Percentiles rank a stretch among this genome's conserved stretches.
These are phyloP conservation scores for Lodderomyces theae DNA, from an alignment of 1,139 yeast species.

Conservation along the genomic window DNA sequence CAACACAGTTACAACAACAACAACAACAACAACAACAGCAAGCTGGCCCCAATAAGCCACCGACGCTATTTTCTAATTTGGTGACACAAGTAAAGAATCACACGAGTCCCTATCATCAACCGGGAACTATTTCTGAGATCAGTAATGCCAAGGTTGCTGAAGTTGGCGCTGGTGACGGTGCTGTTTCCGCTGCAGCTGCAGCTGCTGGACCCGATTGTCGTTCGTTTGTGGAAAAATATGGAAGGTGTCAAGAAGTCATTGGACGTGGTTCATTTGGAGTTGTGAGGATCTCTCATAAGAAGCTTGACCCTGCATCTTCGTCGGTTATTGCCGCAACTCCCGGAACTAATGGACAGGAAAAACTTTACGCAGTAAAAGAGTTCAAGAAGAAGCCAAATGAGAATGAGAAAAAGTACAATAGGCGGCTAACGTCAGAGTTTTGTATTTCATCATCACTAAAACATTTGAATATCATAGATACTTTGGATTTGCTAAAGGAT, in stretches of 20 bases:
- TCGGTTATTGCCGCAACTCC: background rate
- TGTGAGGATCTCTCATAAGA: slow-evolving; percentile 46
- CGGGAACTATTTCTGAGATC: slow-evolving; percentile 11
- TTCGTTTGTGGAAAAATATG: slow-evolving; percentile 48
- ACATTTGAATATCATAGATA: slow-evolving; percentile 64
- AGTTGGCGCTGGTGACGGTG: slow-evolving; percentile 4
- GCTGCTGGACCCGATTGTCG: slow-evolving; percentile 38
- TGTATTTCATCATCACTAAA: slow-evolving; percentile 50
- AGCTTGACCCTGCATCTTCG: slow-evolving; percentile 14
- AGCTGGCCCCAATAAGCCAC: too few relatives aligned
- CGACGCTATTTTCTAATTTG: slow-evolving; percentile 79
- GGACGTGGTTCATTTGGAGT: slow-evolving; percentile 51
- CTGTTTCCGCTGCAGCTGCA: too few relatives aligned
- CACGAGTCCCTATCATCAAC: slow-evolving; percentile 22
- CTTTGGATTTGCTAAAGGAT: slow-evolving; percentile 83
- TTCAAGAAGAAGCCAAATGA: slow-evolving; percentile 43
- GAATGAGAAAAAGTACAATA: slow-evolving; percentile 43
- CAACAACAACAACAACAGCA: slow-evolving; percentile 12
- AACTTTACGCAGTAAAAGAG: slow-evolving; percentile 48
- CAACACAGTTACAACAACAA: slow-evolving; percentile 11
- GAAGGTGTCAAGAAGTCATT: slow-evolving; percentile 49
- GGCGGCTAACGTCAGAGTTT: slow-evolving; percentile 46
- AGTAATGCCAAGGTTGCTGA: background rate
- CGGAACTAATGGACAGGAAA: slow-evolving; percentile 18
- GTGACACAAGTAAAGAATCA: slow-evolving; percentile 60